Evolutionary conservation across 2,329 filamentous ascomycete species (phyloP).

Genomic region (Fusarium metavorans): DNA sequence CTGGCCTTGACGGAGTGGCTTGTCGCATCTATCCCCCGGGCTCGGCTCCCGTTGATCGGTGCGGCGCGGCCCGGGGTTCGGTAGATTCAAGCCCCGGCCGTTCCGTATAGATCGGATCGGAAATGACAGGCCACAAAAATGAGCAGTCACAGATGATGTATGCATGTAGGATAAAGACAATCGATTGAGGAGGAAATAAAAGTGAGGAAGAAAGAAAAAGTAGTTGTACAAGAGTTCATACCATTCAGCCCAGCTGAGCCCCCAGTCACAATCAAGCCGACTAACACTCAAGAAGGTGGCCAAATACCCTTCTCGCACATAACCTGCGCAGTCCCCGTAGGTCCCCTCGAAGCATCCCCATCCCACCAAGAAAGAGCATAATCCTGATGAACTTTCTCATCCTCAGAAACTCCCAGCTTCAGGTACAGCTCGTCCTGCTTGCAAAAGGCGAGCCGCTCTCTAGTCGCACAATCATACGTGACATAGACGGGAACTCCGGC

Average conservation of each 20-base stretch:
- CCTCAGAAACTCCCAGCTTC: conserved; percentile 6
- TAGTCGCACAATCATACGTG: neutral
- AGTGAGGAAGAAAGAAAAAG: neutral
- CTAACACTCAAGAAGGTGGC: neutral
- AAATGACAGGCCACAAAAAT: neutral
- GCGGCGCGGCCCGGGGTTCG: neutral
- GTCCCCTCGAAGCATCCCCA: neutral
- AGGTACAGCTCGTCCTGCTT: conserved; percentile 16
- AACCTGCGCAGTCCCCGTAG: neutral
- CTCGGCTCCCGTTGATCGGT: neutral
- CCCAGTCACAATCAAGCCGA: neutral
- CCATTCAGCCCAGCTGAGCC: neutral
- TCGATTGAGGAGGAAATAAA: neutral
- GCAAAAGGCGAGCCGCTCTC: conserved; percentile 11
- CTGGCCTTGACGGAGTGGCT: neutral
- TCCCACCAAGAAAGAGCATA: neutral
- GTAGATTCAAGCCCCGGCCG: neutral
- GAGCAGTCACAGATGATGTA: neutral
- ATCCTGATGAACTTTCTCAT: conserved; percentile 1
- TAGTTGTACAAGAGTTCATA: neutral
- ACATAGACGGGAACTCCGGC: conserved; percentile 6
- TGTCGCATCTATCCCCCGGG: neutral
- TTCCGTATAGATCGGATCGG: neutral
- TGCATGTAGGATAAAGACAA: neutral
- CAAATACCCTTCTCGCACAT: neutral